Percentiles rank a stretch among this genome's conserved stretches.
These are phyloP conservation scores for Saccharomycopsis sp. DNA, from an alignment of 805 yeast species.

Conservation along the genomic window DNA sequence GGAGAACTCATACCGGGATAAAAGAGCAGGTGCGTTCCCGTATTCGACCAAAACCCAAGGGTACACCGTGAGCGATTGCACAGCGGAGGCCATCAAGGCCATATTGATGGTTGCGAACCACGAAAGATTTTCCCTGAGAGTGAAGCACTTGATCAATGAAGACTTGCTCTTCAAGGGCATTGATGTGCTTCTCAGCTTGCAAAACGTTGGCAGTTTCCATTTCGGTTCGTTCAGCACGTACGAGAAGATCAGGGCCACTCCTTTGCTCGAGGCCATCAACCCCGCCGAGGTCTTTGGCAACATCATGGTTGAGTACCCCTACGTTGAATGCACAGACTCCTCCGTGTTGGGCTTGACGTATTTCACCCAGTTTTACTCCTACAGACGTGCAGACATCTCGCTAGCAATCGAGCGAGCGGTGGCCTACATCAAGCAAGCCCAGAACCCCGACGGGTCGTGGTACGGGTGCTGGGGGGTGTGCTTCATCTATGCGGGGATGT, in stretches of 20 bases:
- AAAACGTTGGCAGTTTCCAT: constrained; percentile 70
- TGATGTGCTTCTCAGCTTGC: constrained; percentile 67
- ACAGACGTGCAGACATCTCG: constrained; percentile 56
- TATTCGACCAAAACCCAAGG: constrained; percentile 95
- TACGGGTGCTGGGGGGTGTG: constrained; percentile 99
- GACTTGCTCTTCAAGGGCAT: constrained; percentile 55
- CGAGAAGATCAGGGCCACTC: constrained; percentile 77
- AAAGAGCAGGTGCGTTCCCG: constrained; percentile 88
- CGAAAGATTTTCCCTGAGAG: constrained; percentile 35
- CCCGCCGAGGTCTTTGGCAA: constrained; percentile 98
- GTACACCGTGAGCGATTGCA: constrained; percentile 92
- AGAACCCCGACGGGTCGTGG: constrained; percentile 85
- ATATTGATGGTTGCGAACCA: constrained; percentile 12
- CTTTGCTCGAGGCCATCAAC: constrained; percentile 64
- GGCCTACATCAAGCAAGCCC: constrained; percentile 58
- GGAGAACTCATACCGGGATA: constrained; percentile 73
- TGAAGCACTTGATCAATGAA: constrained; percentile 28
- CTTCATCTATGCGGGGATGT: constrained; percentile 93
- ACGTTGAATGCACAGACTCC: constrained; percentile 97
- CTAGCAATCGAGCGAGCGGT: constrained; percentile 69
- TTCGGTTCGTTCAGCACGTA: constrained; percentile 91
- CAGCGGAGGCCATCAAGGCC: constrained; percentile 34
- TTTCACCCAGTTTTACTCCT: constrained; percentile 57
- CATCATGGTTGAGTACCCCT: constrained; percentile 97
- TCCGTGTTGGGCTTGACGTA: constrained; percentile 81